phyloP scores from a whole-genome alignment of 2,329 filamentous ascomycete genomes.

The Ceratocystis alfenasii region DNA sequence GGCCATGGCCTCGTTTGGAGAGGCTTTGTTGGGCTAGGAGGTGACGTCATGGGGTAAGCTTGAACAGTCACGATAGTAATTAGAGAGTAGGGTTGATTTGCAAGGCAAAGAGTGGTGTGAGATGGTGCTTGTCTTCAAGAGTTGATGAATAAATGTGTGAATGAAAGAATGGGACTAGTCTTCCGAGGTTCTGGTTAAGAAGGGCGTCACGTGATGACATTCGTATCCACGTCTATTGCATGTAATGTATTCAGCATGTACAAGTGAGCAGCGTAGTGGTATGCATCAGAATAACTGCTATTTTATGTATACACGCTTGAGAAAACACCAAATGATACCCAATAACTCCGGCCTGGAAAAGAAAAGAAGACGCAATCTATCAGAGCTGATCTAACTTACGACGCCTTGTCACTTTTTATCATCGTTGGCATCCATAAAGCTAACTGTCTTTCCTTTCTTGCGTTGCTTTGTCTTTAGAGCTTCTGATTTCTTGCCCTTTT shows the following conservation, averaged over 20 bases:
- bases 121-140: not conserved
- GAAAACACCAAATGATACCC: not conserved
- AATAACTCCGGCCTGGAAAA: not conserved
- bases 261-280: too few relatives aligned
- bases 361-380: not conserved
- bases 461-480: conserved; percentile 27
- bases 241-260: too few relatives aligned
- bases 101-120: not conserved
- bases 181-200: not conserved
- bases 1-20: not conserved
- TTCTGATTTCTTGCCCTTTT: conserved; percentile 30
- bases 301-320: too few relatives aligned
- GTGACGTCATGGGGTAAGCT: not conserved
- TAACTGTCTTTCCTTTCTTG: conserved; percentile 26
- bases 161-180: not conserved
- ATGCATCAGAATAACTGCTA: too few relatives aligned
- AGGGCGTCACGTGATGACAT: not conserved
- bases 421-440: conserved; percentile 26
- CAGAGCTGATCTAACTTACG: conserved; percentile 8
- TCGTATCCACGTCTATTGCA: not conserved
- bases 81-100: not conserved
- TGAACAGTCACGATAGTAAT: not conserved
- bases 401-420: conserved; percentile 2
- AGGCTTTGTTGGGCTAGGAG: not conserved
- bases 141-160: not conserved